Conservation (phyloP, 2,329 filamentous ascomycete species). For the Microcyclosporella mali region DNA sequence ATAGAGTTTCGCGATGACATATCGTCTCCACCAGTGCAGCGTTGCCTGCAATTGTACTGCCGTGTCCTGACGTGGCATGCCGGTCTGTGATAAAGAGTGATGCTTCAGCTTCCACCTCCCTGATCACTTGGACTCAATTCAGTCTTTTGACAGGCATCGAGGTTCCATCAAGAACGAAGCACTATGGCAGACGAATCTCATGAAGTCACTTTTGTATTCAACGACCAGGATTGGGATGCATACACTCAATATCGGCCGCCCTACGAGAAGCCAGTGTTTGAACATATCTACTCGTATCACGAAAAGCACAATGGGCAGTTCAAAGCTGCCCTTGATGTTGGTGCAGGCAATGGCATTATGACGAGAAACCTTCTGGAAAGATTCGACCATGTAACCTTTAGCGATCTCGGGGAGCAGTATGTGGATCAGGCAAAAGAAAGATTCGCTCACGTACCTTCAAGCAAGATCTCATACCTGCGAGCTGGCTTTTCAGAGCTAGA, state of each 20-base stretch:
- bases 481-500: slow-evolving; percentile 1
- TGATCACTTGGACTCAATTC: too few species aligned
- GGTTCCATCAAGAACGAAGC: too few species aligned
- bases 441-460: not conserved
- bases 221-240: slow-evolving; percentile 4
- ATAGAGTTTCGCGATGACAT: too few species aligned
- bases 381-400: slow-evolving; percentile 7
- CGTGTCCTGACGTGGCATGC: too few species aligned
- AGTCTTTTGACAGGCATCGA: too few species aligned
- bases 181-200: too few species aligned
- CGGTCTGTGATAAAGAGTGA: too few species aligned
- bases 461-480: slow-evolving; percentile 1
- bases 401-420: slow-evolving; percentile 4
- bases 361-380: slow-evolving; percentile 2
- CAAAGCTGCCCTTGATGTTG: slow-evolving; percentile 4
- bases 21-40: too few species aligned
- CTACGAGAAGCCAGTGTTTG: slow-evolving; percentile 1
- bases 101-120: too few species aligned
- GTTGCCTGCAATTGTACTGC: too few species aligned
- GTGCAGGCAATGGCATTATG: slow-evolving; percentile 6
- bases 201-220: slow-evolving; percentile 1
- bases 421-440: slow-evolving; percentile 1
- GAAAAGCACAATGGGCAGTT: slow-evolving; percentile 1
- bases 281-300: slow-evolving; percentile 4
- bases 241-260: slow-evolving; percentile 4